These are phyloP conservation scores for Pseudopithomyces chartarum DNA, from an alignment of 2,329 filamentous ascomycete genomes.

Conservation along the genomic window DNA sequence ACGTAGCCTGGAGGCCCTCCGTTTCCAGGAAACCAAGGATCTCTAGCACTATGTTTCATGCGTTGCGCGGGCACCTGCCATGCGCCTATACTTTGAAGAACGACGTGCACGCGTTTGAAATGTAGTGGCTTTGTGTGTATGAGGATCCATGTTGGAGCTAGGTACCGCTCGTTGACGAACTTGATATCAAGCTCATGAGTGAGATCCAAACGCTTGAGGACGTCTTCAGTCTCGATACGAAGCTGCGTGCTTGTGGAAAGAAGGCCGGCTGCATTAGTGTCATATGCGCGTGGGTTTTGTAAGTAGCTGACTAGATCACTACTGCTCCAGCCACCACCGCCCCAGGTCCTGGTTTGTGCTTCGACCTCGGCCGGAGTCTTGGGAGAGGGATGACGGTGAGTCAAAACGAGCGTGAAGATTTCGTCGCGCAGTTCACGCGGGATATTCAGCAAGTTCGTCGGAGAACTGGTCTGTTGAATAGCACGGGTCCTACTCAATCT, in stretches of 20 bases:
- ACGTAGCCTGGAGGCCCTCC: slow-evolving; percentile 7
- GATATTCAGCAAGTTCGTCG: not conserved
- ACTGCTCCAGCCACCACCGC: not conserved
- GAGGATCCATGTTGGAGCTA: slow-evolving; percentile 3
- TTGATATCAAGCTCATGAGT: slow-evolving; percentile 7
- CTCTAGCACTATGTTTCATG: not conserved
- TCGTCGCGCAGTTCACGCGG: slow-evolving; percentile 8
- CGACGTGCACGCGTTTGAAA: not conserved
- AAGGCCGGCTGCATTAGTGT: not conserved
- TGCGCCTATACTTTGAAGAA: slow-evolving; percentile 4
- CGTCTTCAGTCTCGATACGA: not conserved
- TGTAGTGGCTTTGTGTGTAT: not conserved
- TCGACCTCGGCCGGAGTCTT: not conserved
- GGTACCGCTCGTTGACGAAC: slow-evolving; percentile 5
- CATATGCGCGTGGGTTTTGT: not conserved
- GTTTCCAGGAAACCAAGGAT: not conserved
- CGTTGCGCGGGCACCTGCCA: not conserved
- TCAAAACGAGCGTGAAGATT: not conserved
- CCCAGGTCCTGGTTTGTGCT: not conserved
- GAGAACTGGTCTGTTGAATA: not conserved
- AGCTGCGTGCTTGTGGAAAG: slow-evolving; percentile 5
- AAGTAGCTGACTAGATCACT: not conserved
- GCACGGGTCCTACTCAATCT: too few relatives aligned
- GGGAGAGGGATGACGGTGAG: not conserved
- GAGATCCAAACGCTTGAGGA: not conserved